phyloP scores from a whole-genome alignment of 768 basidiomycete genomes.

The Panellus pusillus region DNA sequence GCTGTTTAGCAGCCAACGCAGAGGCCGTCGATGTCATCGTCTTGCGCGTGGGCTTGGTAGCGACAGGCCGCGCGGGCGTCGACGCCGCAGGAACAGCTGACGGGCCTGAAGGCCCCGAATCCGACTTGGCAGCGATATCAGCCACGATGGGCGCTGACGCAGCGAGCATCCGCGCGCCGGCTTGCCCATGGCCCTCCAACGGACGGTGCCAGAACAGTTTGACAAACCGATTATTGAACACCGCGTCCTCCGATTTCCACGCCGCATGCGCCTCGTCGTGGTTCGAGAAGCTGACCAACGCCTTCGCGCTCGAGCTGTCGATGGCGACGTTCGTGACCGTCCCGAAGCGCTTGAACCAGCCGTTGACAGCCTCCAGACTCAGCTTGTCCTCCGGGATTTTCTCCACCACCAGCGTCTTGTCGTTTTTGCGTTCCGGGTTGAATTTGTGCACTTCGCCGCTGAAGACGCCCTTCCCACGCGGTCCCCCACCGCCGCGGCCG shows the following conservation, averaged over 20 bases:
- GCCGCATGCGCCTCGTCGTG: constrained; percentile 86
- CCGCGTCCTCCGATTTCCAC: constrained; percentile 93
- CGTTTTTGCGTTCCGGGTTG: constrained; percentile 64
- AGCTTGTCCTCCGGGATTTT: constrained; percentile 89
- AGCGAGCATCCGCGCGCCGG: constrained; percentile 75
- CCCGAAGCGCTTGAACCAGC: constrained; percentile 91
- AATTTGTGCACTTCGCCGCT: constrained; percentile 64
- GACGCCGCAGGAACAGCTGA: constrained; percentile 20
- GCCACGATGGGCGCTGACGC: constrained; percentile 78
- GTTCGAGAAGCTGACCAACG: constrained; percentile 81
- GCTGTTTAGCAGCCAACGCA: constrained; percentile 71
- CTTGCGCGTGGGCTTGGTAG: constrained; percentile 38
- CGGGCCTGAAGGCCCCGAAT: constrained; percentile 23
- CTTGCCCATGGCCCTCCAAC: constrained; percentile 85
- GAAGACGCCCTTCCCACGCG: constrained; percentile 59
- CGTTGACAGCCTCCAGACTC: constrained; percentile 73
- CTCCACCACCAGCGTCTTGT: constrained; percentile 88
- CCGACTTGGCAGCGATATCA: constrained; percentile 48
- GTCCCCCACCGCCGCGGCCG: constrained; percentile 43
- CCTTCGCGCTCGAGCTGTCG: constrained; percentile 71
- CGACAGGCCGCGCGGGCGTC: constrained; percentile 26
- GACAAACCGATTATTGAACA: constrained; percentile 92
- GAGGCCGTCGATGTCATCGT: constrained; percentile 37
- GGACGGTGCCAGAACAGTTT: constrained; percentile 96
- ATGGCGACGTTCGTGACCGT: constrained; percentile 91